These are phyloP conservation scores for Rhizophagus clarus DNA, from an alignment of 192 early-diverging fungal genomes.

Conservation along the genomic window DNA sequence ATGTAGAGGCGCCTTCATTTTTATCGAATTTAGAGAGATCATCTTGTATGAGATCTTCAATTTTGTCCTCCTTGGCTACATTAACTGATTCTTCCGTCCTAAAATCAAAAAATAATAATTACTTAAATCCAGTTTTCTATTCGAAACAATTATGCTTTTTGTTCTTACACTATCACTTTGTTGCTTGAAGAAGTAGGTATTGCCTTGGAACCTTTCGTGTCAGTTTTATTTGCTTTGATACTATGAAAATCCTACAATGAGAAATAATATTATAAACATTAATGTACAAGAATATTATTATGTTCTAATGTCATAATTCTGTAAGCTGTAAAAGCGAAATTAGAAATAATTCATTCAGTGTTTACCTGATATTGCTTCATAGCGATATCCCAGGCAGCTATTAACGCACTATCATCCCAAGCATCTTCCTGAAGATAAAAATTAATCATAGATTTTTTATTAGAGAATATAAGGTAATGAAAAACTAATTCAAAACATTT, in stretches of 20 bases:
- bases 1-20: not conserved
- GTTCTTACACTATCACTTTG: not conserved
- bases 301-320: not conserved
- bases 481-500: not conserved
- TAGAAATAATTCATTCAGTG: not conserved
- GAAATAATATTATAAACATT: not conserved
- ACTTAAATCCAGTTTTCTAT: not conserved
- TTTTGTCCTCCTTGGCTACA: not conserved
- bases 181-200: not conserved
- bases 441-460: not conserved
- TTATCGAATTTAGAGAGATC: not conserved
- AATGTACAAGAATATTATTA: not conserved
- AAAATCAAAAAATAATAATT: not conserved
- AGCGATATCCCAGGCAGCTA: conserved; percentile 65
- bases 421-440: conserved; percentile 36
- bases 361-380: conserved; percentile 57
- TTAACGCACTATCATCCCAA: conserved; percentile 66
- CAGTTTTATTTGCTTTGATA: conserved; percentile 8
- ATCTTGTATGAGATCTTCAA: not conserved
- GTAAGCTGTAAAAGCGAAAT: not conserved
- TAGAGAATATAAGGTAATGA: not conserved
- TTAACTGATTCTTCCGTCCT: not conserved
- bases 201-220: not conserved
- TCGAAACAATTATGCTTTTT: not conserved
- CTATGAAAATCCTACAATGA: conserved; percentile 14